phyloP scores from a whole-genome alignment of 495 filamentous ascomycete species.

The Trichoderma parareesei region DNA sequence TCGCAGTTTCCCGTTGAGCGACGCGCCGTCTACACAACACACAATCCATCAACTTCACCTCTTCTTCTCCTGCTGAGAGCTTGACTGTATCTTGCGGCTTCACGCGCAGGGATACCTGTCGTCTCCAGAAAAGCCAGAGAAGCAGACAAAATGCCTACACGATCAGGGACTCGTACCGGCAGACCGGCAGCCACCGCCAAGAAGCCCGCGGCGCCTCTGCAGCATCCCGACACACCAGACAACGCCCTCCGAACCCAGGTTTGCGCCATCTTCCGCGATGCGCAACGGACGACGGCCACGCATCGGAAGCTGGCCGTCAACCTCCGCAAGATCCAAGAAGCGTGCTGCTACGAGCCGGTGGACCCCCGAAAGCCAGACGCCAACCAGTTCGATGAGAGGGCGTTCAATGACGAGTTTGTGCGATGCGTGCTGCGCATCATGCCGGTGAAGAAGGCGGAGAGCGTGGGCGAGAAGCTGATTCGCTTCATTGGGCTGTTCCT shows the following conservation, averaged over 20 bases:
- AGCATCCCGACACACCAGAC: slow-evolving; percentile 53
- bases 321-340: slow-evolving; percentile 79
- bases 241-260: slow-evolving; percentile 68
- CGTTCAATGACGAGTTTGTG: slow-evolving; percentile 79
- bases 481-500: slow-evolving; percentile 82
- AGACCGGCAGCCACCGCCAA: background rate
- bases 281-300: slow-evolving; percentile 77
- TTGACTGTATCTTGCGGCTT: background rate
- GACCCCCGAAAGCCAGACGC: slow-evolving; percentile 40
- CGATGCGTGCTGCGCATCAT: slow-evolving; percentile 75
- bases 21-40: slow-evolving; percentile 9
- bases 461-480: slow-evolving; percentile 75
- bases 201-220: background rate
- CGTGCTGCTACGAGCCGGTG: slow-evolving; percentile 70
- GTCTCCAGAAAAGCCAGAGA: background rate
- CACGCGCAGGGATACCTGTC: background rate
- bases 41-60: background rate
- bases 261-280: slow-evolving; percentile 73
- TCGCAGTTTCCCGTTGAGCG: background rate
- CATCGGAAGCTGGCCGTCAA: slow-evolving; percentile 85
- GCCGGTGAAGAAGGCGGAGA: slow-evolving; percentile 85
- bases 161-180: background rate
- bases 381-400: slow-evolving; percentile 64
- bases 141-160: slow-evolving; percentile 4
- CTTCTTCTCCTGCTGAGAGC: background rate